Conservation (phyloP, 129 eudicot species). For the Tagetes patula region DNA sequence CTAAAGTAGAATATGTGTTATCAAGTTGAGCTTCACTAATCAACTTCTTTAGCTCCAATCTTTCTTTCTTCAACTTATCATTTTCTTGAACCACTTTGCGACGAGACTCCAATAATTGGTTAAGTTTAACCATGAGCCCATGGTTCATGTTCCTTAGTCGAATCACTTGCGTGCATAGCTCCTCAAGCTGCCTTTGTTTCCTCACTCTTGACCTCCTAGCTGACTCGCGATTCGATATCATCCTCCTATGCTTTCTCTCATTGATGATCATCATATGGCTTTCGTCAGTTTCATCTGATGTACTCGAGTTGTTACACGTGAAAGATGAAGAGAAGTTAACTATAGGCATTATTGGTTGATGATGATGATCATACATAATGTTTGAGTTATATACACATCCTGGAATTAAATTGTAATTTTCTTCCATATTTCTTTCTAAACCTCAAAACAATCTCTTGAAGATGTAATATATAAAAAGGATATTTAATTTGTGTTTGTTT, state of each 20-base stretch:
- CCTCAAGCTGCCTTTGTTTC: conserved; percentile 43
- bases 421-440: conserved; percentile 7
- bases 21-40: conserved; percentile 31
- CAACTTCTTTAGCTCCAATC: conserved; percentile 30
- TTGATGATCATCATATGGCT: conserved; percentile 12
- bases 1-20: conserved; percentile 21
- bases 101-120: conserved; percentile 31
- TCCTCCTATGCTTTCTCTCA: conserved; percentile 42
- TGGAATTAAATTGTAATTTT: neutral
- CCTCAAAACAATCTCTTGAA: neutral
- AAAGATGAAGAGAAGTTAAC: conserved; percentile 4
- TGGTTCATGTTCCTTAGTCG: conserved; percentile 33
- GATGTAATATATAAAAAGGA: neutral
- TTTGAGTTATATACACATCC: neutral
- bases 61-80: conserved; percentile 30
- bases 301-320: conserved; percentile 22
- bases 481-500: neutral
- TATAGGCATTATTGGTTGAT: conserved; percentile 2
- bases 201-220: conserved; percentile 45
- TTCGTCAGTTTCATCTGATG: conserved; percentile 35
- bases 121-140: conserved; percentile 27
- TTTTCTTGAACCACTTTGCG: conserved; percentile 30
- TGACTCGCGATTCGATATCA: conserved; percentile 46
- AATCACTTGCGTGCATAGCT: conserved; percentile 36
- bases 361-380: conserved; percentile 1